Evolutionary conservation across 495 filamentous ascomycete species (phyloP).

Genomic region (Penicillium riverlandense): DNA sequence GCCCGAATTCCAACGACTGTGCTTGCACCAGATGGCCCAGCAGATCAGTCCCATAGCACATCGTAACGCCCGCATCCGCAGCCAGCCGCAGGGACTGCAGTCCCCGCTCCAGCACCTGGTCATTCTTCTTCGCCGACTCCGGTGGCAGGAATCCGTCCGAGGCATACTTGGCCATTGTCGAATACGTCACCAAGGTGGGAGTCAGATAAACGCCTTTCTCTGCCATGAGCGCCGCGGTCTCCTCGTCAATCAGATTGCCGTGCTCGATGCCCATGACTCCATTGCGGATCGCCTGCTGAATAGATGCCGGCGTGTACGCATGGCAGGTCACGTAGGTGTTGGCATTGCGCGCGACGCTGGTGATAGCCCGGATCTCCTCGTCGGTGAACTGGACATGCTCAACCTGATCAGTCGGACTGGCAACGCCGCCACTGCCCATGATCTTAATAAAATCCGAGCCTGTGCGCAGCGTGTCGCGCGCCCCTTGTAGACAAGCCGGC

Average conservation of each 20-base stretch:
- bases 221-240: conserved; percentile 41
- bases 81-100: conserved; percentile 36
- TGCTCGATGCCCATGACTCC: conserved; percentile 51
- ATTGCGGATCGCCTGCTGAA: conserved; percentile 45
- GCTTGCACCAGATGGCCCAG: conserved; percentile 36
- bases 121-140: conserved; percentile 35
- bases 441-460: conserved; percentile 54
- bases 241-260: conserved; percentile 44
- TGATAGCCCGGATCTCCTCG: conserved; percentile 45
- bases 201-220: conserved; percentile 39
- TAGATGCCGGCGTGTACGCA: conserved; percentile 42
- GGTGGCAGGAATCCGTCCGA: conserved; percentile 30
- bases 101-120: conserved; percentile 39
- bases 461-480: conserved; percentile 41
- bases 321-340: conserved; percentile 49
- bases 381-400: conserved; percentile 45
- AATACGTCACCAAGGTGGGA: conserved; percentile 46
- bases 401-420: conserved; percentile 41
- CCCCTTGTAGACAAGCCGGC: conserved; percentile 36
- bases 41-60: conserved; percentile 50
- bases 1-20: conserved; percentile 43
- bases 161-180: conserved; percentile 28
- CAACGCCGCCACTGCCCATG: conserved; percentile 48
- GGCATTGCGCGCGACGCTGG: conserved; percentile 32
- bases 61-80: conserved; percentile 38